phyloP scores from a whole-genome alignment of 139 green algal genomes.

The Diplosphaera chodatii region DNA sequence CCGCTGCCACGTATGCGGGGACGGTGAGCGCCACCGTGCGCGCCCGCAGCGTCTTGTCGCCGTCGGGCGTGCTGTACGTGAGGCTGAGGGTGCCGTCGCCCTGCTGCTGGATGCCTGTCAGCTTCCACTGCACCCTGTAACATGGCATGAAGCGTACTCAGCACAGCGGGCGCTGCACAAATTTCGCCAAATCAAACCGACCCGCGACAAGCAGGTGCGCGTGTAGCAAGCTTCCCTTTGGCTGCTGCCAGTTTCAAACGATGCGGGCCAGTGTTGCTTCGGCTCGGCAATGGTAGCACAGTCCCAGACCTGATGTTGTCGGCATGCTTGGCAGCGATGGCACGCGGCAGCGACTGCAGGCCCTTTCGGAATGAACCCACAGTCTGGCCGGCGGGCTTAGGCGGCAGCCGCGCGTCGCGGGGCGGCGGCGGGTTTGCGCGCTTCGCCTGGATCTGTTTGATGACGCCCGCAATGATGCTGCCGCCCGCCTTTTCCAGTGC shows the following conservation, averaged over 20 bases:
- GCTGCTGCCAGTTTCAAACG: no score
- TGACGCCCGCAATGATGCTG: constrained; percentile 79
- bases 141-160: no score
- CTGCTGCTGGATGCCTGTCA: constrained; percentile 62
- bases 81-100: constrained; percentile 39
- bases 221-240: no score
- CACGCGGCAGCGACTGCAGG: constrained; percentile 83
- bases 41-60: constrained; percentile 30
- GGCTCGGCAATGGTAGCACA: no score
- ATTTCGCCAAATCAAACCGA: no score
- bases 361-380: constrained; percentile 91
- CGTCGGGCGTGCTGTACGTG: constrained; percentile 86
- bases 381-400: constrained; percentile 89
- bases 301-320: constrained; percentile 44
- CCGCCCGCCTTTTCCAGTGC: constrained; percentile 86
- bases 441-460: constrained; percentile 69
- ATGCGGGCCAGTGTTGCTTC: no score
- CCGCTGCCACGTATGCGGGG: constrained; percentile 81
- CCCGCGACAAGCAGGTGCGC: no score
- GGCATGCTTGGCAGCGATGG: constrained; percentile 70
- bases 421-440: constrained; percentile 72
- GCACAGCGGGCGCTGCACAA: no score
- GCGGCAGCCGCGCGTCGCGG: constrained; percentile 78
- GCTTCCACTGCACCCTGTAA: constrained; percentile 83
- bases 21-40: constrained; percentile 79